A percentile compares a stretch with the other conserved stretches of the same genome.
Evolutionary conservation across 2,329 filamentous ascomycete species (phyloP).

Genomic region (Colletotrichum theobromicola): DNA sequence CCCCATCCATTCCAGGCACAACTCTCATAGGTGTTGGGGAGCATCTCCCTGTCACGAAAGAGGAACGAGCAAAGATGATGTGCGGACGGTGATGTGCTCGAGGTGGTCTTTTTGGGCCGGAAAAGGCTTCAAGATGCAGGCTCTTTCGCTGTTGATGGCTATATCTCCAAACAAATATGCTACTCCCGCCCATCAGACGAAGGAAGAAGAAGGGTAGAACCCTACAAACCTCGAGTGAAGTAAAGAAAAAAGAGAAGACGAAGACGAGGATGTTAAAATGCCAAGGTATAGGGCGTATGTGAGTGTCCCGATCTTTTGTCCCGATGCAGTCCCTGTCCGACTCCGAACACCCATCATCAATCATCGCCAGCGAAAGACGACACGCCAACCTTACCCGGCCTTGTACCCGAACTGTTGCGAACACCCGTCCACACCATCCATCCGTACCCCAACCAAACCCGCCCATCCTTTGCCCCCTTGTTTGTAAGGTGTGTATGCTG

Average conservation of each 20-base stretch:
- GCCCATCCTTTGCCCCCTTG: neutral
- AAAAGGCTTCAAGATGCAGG: neutral
- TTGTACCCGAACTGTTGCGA: neutral
- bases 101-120: neutral
- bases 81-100: neutral
- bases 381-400: neutral
- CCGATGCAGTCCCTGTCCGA: neutral
- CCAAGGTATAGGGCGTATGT: neutral
- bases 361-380: neutral
- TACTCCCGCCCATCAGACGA: neutral
- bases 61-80: neutral
- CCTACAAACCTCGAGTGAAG: neutral
- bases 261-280: neutral
- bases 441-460: neutral
- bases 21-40: neutral
- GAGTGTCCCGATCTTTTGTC: neutral
- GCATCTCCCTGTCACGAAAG: neutral
- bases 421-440: neutral
- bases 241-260: neutral
- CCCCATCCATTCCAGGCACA: neutral
- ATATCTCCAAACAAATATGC: slow-evolving; percentile 8
- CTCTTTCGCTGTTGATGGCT: neutral
- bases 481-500: neutral
- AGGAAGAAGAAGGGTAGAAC: neutral
- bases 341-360: neutral